Conservation (phyloP, 768 basidiomycete species). For the Leccinum ochraceum region DNA sequence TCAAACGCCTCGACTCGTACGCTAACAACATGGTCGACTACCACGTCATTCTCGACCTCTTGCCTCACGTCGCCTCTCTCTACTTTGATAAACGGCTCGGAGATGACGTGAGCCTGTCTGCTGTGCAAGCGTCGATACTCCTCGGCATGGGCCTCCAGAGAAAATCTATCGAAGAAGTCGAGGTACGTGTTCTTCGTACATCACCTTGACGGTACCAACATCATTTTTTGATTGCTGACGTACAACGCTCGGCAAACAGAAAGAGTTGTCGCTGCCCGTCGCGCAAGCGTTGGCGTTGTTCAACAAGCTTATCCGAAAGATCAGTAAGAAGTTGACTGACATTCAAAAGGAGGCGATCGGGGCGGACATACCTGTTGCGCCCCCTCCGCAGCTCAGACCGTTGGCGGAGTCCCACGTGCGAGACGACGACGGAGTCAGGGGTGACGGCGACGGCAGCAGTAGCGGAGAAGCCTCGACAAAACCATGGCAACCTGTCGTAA, state of each 20-base stretch:
- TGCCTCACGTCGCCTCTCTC: conserved; percentile 78
- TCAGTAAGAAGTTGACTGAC: conserved; percentile 71
- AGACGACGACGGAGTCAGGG: conserved; percentile 4
- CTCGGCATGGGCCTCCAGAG: conserved; percentile 88
- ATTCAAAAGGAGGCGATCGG: conserved; percentile 79
- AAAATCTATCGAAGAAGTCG: conserved; percentile 86
- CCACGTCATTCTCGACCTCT: conserved; percentile 90
- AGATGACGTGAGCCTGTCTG: conserved; percentile 68
- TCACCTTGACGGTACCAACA: background rate
- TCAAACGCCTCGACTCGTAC: conserved; percentile 94
- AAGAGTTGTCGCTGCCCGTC: conserved; percentile 80
- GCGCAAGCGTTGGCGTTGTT: conserved; percentile 89
- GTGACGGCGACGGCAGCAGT: conserved; percentile 10
- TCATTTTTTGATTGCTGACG: conserved; percentile 8
- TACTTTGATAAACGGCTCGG: conserved; percentile 81
- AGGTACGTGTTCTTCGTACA: conserved; percentile 48
- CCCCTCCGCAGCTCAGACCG: conserved; percentile 21
- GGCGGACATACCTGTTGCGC: conserved; percentile 52
- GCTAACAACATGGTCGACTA: conserved; percentile 96
- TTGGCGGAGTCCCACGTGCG: conserved; percentile 16
- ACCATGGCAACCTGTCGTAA: conserved; percentile 47
- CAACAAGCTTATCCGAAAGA: conserved; percentile 85
- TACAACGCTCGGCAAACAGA: conserved; percentile 39
- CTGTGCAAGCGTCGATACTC: conserved; percentile 89
- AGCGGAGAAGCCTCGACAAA: conserved; percentile 1